Base-by-base conservation (phyloP, 2,329 filamentous ascomycete genomes). In the Lojkania enalia region DNA sequence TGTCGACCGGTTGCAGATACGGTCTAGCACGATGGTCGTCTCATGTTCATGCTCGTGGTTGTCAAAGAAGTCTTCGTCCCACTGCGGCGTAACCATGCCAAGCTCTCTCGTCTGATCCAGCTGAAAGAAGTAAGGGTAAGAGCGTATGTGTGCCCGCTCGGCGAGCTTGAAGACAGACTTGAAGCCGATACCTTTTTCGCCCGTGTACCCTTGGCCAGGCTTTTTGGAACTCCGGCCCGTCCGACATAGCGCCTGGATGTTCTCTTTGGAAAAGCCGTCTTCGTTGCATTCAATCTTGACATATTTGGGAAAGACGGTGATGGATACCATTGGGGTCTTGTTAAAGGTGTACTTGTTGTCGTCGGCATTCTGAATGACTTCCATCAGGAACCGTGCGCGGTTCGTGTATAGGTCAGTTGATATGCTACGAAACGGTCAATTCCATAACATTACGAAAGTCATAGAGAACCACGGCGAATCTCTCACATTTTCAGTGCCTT, bases 61-160 rank as follows among this genome's bases (percentile, higher is more conserved):
- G 60, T 12, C 1, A 9, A 3, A 2, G 42, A 37, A 18, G 33
- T 43, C 3, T 54, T 33, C 30, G 59, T 48, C 37, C 63, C 58
- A n/a, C 1, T 63, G 65, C 39, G 78, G 78, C 0, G 71, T 72
- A 1, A 80, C 71, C 77, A 81, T 81, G 1, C 77, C 78, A 25
- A 81, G 60, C 1, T 77, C 78, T 18, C 21, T 37, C 1, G 39
- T 43, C 43, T 72, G 60, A n/a, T 60, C 33, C 33, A 72, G 72
- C 2, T 44, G 54, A 44, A 74, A 74, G 0, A 64, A 70, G 48
- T 63, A 73, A 1, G 58, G 18, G 0, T 64, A 66, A 0, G 72
- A 74, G 38, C 72, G 71, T 14, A 75, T 63, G n/a, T 65, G 57
- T 5, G 72, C 71, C 18, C 64, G 63, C 2, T 57, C 45, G 2